phyloP scores from a whole-genome alignment of 2,329 filamentous ascomycete genomes.

The Geoglossum cookeanum region DNA sequence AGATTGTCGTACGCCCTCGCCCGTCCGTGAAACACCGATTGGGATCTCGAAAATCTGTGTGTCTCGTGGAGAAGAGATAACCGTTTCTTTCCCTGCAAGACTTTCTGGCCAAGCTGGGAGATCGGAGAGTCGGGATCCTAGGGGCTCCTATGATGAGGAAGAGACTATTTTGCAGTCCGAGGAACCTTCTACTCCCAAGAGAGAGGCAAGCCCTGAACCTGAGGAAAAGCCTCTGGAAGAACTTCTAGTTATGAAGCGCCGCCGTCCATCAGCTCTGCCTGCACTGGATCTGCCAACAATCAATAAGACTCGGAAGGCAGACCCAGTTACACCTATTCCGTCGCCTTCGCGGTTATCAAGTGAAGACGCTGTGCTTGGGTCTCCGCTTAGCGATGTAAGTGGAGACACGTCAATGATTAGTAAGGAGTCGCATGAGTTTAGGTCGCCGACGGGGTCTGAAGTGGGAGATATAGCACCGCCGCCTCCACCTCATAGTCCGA shows the following conservation, averaged over 20 bases:
- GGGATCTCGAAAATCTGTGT: neutral
- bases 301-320: neutral
- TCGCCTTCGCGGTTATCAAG: neutral
- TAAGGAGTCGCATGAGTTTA: neutral
- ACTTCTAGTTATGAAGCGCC: neutral
- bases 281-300: neutral
- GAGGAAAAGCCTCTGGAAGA: neutral
- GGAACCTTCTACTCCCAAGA: neutral
- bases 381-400: neutral
- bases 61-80: neutral
- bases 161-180: neutral
- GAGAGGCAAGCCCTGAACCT: neutral
- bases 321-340: neutral
- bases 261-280: neutral
- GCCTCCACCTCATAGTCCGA: constrained; percentile 33
- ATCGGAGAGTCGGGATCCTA: neutral
- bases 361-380: neutral
- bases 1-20: neutral
- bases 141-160: neutral
- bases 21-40: neutral
- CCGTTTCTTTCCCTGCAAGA: neutral
- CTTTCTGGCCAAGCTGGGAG: neutral
- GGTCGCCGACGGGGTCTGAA: neutral
- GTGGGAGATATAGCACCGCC: constrained; percentile 16
- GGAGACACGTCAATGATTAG: neutral